These are phyloP conservation scores for Mortierella sp. DNA, from an alignment of 371 early-diverging fungal species.

Conservation along the genomic window DNA sequence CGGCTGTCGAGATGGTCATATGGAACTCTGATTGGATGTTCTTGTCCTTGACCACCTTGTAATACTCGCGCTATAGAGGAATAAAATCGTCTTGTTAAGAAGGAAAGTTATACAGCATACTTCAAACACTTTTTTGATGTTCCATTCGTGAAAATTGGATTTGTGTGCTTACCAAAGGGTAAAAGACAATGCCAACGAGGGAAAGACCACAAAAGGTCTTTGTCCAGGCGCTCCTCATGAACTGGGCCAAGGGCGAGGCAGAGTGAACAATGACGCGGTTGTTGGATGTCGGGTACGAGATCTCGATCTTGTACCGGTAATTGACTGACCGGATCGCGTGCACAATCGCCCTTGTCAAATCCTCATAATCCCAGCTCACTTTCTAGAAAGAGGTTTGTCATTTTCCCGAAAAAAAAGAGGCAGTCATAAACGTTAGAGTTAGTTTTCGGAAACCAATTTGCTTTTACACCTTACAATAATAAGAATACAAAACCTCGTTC, in stretches of 20 bases:
- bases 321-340: slow-evolving; percentile 41
- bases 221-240: slow-evolving; percentile 45
- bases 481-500: neutral
- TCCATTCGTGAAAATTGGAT: neutral
- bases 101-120: neutral
- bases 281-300: slow-evolving; percentile 46
- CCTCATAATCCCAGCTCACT: slow-evolving; percentile 48
- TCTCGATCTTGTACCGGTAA: slow-evolving; percentile 53
- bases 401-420: neutral
- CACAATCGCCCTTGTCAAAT: slow-evolving; percentile 39
- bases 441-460: too few species aligned
- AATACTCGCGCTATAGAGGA: slow-evolving; percentile 30
- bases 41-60: slow-evolving; percentile 37
- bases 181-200: slow-evolving; percentile 23
- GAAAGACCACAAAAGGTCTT: slow-evolving; percentile 31
- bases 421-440: too few species aligned
- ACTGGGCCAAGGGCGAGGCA: slow-evolving; percentile 34
- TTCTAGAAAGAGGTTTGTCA: slow-evolving; percentile 9
- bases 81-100: neutral
- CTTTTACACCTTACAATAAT: neutral
- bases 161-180: slow-evolving; percentile 37
- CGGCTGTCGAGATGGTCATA: slow-evolving; percentile 34
- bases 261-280: slow-evolving; percentile 33
- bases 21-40: slow-evolving; percentile 39
- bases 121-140: neutral